Evolutionary conservation across 2,329 filamentous ascomycete genomes (phyloP), one percentile per base, ranked within the genome.

Genomic region (Talaromyces sp.): DNA sequence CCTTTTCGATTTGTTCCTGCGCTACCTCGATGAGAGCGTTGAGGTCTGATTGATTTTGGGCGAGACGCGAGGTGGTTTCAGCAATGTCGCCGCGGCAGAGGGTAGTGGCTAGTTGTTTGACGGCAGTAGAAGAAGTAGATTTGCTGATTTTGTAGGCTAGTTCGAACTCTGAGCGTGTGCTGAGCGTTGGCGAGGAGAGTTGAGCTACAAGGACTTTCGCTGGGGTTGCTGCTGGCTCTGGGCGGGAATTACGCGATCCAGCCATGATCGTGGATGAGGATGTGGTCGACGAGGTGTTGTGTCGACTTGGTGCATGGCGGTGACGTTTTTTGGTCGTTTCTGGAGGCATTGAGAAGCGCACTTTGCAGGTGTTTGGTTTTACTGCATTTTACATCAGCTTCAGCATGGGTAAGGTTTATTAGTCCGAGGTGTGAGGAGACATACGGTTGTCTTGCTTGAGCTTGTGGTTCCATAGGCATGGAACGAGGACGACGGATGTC

Each of bases 281-380:
- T 8, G 22, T 10, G 9, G 37, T 11, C 14, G 56, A 62, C 16
- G 22, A 56, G 8, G 19, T 31, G 27, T 43, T 39, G 22, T 14
- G 22, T 50, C 33, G 47, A 41, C 8, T 35, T 22, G 11, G 37
- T 45, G 35, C 35, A 6, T 45, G 35, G 11, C 37, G 49, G 35
- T 19, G 49, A 43, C 35, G n/a, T 24, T 27, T 56, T 24, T 52
- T 52, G 45, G 22, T 35, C 10, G n/a, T 16, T 27, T 22, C 37
- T 16, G 50, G 50, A 39, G 61, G 61, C 41, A 63, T 45, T 49
- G 39, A 56, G 49, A 63, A 57, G 39, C 61, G 61, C 61, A 63
- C 61, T 49, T 57, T 63, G 37, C 45, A 8, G 9, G 37, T 22
- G 14, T 19, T 35, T 24, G n/a, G 19, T 45, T 39, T 63, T 27